A percentile compares a stretch with the other conserved stretches of the same genome.
Evolutionary conservation across 2,329 filamentous ascomycete genomes (phyloP).

Genomic region (Colletotrichum horii): DNA sequence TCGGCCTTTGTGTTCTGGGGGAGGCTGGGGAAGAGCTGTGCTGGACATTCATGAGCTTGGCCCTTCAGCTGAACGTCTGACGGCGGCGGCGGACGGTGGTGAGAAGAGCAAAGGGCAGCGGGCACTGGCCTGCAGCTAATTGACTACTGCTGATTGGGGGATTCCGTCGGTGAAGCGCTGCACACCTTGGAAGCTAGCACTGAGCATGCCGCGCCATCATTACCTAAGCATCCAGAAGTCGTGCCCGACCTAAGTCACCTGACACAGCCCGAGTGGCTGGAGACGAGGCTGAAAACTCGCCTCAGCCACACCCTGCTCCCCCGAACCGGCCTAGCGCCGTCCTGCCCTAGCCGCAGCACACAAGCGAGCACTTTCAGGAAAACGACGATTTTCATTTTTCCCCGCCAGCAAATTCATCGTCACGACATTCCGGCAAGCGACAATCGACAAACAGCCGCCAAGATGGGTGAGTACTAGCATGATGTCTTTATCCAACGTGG

Average conservation of each 20-base stretch:
- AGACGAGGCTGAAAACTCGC: neutral
- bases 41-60: neutral
- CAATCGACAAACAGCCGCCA: conserved; percentile 25
- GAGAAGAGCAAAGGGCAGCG: neutral
- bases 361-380: conserved; percentile 22
- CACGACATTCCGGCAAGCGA: conserved; percentile 25
- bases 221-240: neutral
- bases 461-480: conserved; percentile 23
- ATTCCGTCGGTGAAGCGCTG: neutral
- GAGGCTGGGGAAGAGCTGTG: neutral
- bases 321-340: neutral
- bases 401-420: conserved; percentile 19
- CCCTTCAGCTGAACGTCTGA: neutral
- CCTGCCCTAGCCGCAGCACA: conserved; percentile 22
- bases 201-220: neutral
- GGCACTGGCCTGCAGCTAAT: neutral
- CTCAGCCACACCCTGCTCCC: neutral
- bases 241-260: conserved; percentile 5
- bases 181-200: neutral
- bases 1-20: neutral
- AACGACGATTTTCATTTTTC: conserved; percentile 10
- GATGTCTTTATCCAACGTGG: neutral
- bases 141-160: neutral
- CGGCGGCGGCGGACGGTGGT: neutral
- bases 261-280: neutral